These are phyloP conservation scores for Avena insularis DNA, from an alignment of 176 grass and related monocot species.

Conservation along the genomic window DNA sequence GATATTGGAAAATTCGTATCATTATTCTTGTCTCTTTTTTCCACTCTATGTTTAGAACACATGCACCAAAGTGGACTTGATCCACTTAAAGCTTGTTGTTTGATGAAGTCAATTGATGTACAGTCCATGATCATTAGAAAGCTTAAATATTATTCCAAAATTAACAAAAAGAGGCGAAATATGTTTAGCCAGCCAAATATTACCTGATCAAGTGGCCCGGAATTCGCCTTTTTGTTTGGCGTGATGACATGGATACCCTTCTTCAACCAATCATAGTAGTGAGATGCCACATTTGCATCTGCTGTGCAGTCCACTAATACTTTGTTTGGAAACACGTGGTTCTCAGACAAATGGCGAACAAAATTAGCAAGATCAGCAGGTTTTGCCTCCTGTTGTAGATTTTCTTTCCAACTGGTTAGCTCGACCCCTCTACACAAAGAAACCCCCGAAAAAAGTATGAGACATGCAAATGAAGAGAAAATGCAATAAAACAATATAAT, in stretches of 20 bases:
- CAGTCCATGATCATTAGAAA: constrained; percentile 21
- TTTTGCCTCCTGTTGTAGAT: constrained; percentile 61
- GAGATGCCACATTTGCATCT: constrained; percentile 82
- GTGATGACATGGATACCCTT: constrained; percentile 97
- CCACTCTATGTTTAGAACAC: background rate
- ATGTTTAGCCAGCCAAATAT: constrained; percentile 34
- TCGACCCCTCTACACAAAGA: constrained; percentile 71
- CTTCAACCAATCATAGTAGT: constrained; percentile 88
- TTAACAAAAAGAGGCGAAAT: background rate
- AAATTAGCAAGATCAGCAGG: constrained; percentile 73
- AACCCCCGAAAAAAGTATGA: constrained; percentile 9
- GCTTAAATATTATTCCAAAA: background rate
- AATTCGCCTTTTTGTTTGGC: constrained; percentile 98
- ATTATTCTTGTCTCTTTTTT: background rate
- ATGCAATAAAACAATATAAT: constrained; percentile 33
- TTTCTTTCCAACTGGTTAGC: constrained; percentile 78
- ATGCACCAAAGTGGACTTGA: constrained; percentile 1
- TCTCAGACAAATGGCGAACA: constrained; percentile 74
- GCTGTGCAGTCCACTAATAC: constrained; percentile 98
- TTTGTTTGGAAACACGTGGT: constrained; percentile 96
- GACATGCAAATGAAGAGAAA: constrained; percentile 19
- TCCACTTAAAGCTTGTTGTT: background rate
- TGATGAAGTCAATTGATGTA: constrained; percentile 16
- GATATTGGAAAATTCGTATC: background rate
- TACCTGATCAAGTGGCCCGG: constrained; percentile 94